Percentiles rank a stretch among this genome's conserved stretches.
Conservation (phyloP, 495 filamentous ascomycete species). For the Penicillium argentinense region DNA sequence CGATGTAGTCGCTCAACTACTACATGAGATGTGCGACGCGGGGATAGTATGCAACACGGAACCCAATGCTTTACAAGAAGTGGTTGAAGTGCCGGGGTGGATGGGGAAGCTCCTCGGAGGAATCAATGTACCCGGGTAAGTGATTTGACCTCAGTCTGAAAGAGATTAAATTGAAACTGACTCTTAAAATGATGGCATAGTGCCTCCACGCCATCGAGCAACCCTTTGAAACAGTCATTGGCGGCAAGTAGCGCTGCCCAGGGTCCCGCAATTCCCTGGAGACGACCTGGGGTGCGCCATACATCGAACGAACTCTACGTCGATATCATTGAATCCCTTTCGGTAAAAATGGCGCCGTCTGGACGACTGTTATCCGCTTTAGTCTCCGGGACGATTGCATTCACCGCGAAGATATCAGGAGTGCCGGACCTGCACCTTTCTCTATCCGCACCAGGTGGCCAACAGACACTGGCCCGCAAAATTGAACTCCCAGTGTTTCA, state of each 20-base stretch:
- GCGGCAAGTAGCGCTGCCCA: conserved; percentile 37
- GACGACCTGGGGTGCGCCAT: conserved; percentile 87
- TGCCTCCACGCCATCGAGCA: conserved; percentile 42
- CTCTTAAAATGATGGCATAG: no score
- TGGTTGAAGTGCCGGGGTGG: conserved; percentile 85
- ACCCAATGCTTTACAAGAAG: conserved; percentile 86
- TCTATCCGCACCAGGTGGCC: conserved; percentile 71
- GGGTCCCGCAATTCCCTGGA: conserved; percentile 75
- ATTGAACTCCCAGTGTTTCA: conserved; percentile 95
- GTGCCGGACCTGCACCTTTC: conserved; percentile 85
- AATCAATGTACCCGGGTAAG: conserved; percentile 75
- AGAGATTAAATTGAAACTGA: no score
- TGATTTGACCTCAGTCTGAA: neutral
- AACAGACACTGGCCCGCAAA: conserved; percentile 68
- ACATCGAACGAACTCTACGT: conserved; percentile 98
- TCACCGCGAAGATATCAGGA: conserved; percentile 92
- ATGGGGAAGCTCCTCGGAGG: conserved; percentile 89
- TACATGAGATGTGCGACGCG: conserved; percentile 95
- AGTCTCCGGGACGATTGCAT: conserved; percentile 89
- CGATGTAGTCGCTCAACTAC: conserved; percentile 89
- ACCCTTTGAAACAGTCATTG: conserved; percentile 48
- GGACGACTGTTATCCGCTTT: conserved; percentile 83
- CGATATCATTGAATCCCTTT: conserved; percentile 87
- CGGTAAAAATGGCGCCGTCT: conserved; percentile 84
- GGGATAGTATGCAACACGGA: conserved; percentile 89